phyloP scores from a whole-genome alignment of 345 rosid species.

The Carallia pectinifolia region DNA sequence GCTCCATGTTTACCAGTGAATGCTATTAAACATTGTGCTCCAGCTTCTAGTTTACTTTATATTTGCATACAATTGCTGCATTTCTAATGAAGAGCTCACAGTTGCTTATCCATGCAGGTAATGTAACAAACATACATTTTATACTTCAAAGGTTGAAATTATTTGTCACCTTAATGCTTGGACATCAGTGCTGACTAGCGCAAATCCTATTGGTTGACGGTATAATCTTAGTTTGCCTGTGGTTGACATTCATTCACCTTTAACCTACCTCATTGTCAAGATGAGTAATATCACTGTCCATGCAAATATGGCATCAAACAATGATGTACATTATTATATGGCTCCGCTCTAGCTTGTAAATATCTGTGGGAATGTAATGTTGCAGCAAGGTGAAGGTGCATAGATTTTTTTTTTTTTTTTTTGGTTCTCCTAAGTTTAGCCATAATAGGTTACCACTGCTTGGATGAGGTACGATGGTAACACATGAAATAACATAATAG shows the following conservation, averaged over 20 bases:
- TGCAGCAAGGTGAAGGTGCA: too few relatives aligned
- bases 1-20: too few relatives aligned
- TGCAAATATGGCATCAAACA: too few relatives aligned
- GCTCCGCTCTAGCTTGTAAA: too few relatives aligned
- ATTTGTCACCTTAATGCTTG: constrained; percentile 97
- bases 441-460: too few relatives aligned
- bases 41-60: background rate
- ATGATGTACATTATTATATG: too few relatives aligned
- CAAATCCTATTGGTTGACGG: constrained; percentile 94
- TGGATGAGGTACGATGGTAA: too few relatives aligned
- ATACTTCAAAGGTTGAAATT: constrained; percentile 92
- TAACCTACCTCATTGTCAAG: constrained; percentile 91
- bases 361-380: too few relatives aligned
- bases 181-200: constrained; percentile 89
- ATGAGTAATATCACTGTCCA: constrained; percentile 22
- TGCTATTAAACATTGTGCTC: background rate
- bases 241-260: constrained; percentile 84
- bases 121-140: constrained; percentile 94
- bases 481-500: too few relatives aligned
- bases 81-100: background rate
- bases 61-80: background rate
- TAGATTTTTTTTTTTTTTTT: too few relatives aligned
- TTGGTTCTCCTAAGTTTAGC: too few relatives aligned
- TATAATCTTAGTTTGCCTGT: constrained; percentile 90
- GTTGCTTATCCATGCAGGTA: constrained; percentile 51